These are phyloP conservation scores for Colletotrichum sp. DNA, from an alignment of 2,329 filamentous ascomycete genomes.

Conservation along the genomic window DNA sequence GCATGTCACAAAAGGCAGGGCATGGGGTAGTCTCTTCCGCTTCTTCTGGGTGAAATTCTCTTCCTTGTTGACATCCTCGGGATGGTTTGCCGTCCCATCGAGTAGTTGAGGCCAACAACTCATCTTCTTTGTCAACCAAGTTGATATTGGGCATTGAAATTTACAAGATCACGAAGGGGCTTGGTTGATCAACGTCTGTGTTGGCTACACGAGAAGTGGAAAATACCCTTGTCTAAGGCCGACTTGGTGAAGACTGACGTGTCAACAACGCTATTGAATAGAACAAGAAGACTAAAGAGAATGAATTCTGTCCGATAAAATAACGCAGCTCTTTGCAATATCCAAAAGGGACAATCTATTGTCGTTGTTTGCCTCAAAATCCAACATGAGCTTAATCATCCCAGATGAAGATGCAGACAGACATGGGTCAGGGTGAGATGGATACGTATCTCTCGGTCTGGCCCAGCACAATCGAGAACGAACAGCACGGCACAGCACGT, in stretches of 20 bases:
- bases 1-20: neutral
- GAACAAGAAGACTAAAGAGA: neutral
- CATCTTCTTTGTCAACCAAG: neutral
- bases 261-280: neutral
- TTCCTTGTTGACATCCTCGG: neutral
- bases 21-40: neutral
- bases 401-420: neutral
- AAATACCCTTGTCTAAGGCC: neutral
- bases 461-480: neutral
- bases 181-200: neutral
- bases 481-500: constrained; percentile 2
- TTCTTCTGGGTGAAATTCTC: neutral
- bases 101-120: neutral
- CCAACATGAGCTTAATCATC: neutral
- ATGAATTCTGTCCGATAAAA: fast-evolving
- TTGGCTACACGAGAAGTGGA: neutral
- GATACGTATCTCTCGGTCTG: neutral
- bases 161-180: neutral
- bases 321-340: neutral
- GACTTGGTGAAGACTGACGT: neutral
- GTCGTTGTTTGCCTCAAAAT: neutral
- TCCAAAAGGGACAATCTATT: neutral
- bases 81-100: neutral
- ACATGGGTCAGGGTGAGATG: neutral
- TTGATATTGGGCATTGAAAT: neutral